Evolutionary conservation across 2,329 filamentous ascomycete genomes (phyloP).

Genomic region (Xylariaceae sp.): DNA sequence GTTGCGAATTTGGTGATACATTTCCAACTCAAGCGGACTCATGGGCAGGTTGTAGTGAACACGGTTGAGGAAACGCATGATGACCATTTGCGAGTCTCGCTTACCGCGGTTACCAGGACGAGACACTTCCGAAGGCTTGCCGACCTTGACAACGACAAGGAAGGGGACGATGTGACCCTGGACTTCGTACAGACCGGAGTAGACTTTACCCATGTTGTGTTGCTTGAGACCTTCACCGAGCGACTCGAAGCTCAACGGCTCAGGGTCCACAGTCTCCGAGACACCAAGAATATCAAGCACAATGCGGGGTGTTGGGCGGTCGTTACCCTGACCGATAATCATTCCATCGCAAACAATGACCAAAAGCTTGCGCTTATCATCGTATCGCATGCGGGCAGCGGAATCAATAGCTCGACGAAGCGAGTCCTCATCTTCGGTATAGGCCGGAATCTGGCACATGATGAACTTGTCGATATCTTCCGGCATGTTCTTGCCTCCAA

Average conservation of each 20-base stretch:
- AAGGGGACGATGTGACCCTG: conserved; percentile 98
- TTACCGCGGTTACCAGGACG: conserved; percentile 97
- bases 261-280: conserved; percentile 86
- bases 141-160: conserved; percentile 93
- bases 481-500: conserved; percentile 81
- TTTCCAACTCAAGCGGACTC: conserved; percentile 94
- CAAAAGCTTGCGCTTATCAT: conserved; percentile 95
- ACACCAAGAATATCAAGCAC: conserved; percentile 96
- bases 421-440: conserved; percentile 97
- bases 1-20: conserved; percentile 98
- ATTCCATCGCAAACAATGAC: conserved; percentile 95
- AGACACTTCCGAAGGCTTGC: conserved; percentile 93
- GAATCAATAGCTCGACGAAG: conserved; percentile 96
- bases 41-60: conserved; percentile 96
- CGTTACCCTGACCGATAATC: conserved; percentile 99
- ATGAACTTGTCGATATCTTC: conserved; percentile 98
- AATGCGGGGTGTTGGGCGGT: conserved; percentile 89
- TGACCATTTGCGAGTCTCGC: conserved; percentile 96
- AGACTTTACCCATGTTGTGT: conserved; percentile 99
- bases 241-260: conserved; percentile 93
- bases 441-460: conserved; percentile 95
- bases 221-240: conserved; percentile 94
- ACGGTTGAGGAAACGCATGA: conserved; percentile 98
- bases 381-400: conserved; percentile 89
- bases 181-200: conserved; percentile 95